These are phyloP conservation scores for Moricandia moricandioides DNA, from an alignment of 345 rosid genomes.

Conservation along the genomic window DNA sequence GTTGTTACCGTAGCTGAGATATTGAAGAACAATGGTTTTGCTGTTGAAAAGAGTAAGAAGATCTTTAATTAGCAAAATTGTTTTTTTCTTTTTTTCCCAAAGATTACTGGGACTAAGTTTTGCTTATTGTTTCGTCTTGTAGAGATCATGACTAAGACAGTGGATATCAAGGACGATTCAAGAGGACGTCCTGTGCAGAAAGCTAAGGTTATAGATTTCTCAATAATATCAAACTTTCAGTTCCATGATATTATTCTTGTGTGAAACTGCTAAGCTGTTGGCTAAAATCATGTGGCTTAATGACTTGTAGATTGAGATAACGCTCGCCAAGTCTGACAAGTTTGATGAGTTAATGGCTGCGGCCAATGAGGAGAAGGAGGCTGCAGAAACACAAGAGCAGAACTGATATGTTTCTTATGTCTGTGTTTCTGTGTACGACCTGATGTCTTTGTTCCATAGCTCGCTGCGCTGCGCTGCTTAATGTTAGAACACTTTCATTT, in stretches of 20 bases:
- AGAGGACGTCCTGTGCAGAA: constrained; percentile 83
- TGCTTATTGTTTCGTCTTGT: constrained; percentile 6
- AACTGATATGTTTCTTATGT: too few species aligned
- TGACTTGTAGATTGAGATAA: constrained; percentile 66
- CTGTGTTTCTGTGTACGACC: too few species aligned
- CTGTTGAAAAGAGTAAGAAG: constrained; percentile 77
- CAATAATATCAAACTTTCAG: too few species aligned
- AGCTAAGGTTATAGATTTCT: constrained; percentile 63
- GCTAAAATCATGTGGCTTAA: not conserved
- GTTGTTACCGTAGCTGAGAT: constrained; percentile 88
- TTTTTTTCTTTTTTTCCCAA: not conserved
- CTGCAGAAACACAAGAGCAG: constrained; percentile 50
- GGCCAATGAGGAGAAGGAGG: constrained; percentile 62
- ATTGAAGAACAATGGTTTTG: constrained; percentile 86
- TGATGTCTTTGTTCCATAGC: constrained; percentile 1
- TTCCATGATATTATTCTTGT: not conserved
- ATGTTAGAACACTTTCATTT: constrained; percentile 14
- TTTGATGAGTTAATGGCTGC: constrained; percentile 90
- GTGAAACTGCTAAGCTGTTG: not conserved
- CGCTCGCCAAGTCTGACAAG: constrained; percentile 72
- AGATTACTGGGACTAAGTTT: constrained; percentile 1
- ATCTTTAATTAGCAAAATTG: not conserved
- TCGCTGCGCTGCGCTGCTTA: constrained; percentile 20
- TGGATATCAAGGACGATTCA: constrained; percentile 77
- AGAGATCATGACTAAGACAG: constrained; percentile 83